phyloP scores from a whole-genome alignment of 371 early-diverging fungal genomes.

The Mortierella sp. region DNA sequence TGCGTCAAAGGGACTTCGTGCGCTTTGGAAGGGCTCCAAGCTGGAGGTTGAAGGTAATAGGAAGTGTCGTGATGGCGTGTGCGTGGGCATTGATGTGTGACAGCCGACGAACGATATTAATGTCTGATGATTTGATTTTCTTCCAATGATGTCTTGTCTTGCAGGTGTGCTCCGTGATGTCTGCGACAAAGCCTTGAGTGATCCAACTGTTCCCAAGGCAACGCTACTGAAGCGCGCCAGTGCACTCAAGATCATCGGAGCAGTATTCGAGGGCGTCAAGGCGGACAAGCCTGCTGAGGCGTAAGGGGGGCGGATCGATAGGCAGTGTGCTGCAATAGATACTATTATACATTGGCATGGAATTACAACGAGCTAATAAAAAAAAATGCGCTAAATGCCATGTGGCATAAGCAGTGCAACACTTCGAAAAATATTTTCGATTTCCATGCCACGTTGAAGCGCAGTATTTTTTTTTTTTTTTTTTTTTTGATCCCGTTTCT shows the following conservation, averaged over 20 bases:
- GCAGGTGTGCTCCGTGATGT: constrained; percentile 86
- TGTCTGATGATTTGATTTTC: background rate
- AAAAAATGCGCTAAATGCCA: too few species aligned
- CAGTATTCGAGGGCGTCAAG: constrained; percentile 70
- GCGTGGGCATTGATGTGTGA: too few species aligned
- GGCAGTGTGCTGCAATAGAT: too few species aligned
- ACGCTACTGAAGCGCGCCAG: constrained; percentile 69
- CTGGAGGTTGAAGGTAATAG: constrained; percentile 85
- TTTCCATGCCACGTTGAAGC: too few species aligned
- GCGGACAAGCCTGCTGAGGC: constrained; percentile 55
- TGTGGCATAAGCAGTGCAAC: too few species aligned
- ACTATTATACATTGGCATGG: too few species aligned
- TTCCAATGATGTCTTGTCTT: background rate
- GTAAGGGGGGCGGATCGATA: too few species aligned
- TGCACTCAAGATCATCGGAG: constrained; percentile 80
- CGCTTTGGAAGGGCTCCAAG: constrained; percentile 94
- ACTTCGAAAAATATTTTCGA: too few species aligned
- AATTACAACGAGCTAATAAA: too few species aligned
- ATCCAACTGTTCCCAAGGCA: constrained; percentile 65
- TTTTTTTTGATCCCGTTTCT: background rate
- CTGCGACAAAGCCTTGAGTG: constrained; percentile 86
- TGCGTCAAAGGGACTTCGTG: constrained; percentile 84
- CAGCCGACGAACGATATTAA: too few species aligned
- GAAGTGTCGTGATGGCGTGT: too few species aligned
- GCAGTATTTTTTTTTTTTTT: background rate